These are phyloP conservation scores for Orbilia oligospora DNA, from an alignment of 2,329 filamentous ascomycete species.

Conservation along the genomic window DNA sequence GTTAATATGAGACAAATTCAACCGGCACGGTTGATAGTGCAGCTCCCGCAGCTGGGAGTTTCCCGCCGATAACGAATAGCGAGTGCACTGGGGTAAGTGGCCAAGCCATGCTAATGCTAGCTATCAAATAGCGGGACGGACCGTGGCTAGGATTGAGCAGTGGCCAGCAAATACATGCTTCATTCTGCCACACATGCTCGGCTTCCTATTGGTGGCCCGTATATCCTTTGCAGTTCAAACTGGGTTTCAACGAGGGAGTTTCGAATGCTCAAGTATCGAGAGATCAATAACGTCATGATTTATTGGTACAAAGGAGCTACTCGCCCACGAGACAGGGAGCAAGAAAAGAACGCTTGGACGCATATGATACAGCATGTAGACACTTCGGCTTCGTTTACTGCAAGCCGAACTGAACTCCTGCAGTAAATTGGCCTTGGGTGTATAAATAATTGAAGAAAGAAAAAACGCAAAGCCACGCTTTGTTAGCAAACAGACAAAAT, in stretches of 20 bases:
- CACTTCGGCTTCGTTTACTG: conserved; percentile 11
- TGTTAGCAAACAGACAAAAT: conserved; percentile 31
- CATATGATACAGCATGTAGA: conserved; percentile 5
- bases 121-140: conserved; percentile 58
- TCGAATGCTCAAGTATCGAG: conserved; percentile 12
- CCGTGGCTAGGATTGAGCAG: conserved; percentile 49
- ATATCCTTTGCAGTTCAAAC: background rate
- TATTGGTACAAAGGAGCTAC: conserved; percentile 20
- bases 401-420: conserved; percentile 12
- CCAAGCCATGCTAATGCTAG: conserved; percentile 19
- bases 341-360: conserved; percentile 22
- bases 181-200: conserved; percentile 35
- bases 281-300: conserved; percentile 55
- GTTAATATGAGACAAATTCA: conserved; percentile 28
- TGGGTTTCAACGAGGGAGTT: conserved; percentile 19
- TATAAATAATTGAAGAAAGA: conserved; percentile 8
- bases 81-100: conserved; percentile 7
- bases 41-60: background rate
- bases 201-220: conserved; percentile 50
- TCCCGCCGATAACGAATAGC: conserved; percentile 25
- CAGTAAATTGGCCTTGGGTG: conserved; percentile 23
- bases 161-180: conserved; percentile 52
- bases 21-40: conserved; percentile 11
- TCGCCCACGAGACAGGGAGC: conserved; percentile 11
- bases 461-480: conserved; percentile 8